Evolutionary conservation across 1,284 basidiomycete genomes (phyloP).

Genomic region (Leccinum pallidistipes): DNA sequence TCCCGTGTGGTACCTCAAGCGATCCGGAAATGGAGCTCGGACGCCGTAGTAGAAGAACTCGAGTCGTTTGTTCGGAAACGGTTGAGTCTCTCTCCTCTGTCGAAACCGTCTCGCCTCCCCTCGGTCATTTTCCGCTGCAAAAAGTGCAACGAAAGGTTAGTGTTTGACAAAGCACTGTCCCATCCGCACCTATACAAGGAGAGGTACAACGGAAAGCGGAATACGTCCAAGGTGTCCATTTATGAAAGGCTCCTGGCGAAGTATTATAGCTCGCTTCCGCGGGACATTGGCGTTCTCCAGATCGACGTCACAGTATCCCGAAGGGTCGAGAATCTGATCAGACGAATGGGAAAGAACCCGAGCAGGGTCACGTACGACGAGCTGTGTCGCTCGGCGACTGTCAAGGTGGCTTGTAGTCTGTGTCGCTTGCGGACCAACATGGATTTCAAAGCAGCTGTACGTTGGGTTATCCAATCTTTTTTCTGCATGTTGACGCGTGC

Average conservation of each 20-base stretch:
- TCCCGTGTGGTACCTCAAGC: not conserved
- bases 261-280: not conserved
- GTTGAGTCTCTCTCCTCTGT: constrained; percentile 1
- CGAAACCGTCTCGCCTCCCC: constrained; percentile 11
- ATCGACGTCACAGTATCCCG: constrained; percentile 10
- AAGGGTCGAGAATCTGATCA: constrained; percentile 16
- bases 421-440: constrained; percentile 10
- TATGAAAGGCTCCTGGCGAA: not conserved
- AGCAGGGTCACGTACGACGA: not conserved
- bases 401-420: constrained; percentile 13
- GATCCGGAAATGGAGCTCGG: constrained; percentile 13
- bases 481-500: not conserved
- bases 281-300: constrained; percentile 2
- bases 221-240: not conserved
- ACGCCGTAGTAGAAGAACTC: constrained; percentile 13
- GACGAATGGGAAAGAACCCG: constrained; percentile 13
- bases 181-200: constrained; percentile 12
- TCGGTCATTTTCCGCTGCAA: constrained; percentile 18
- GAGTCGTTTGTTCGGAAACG: constrained; percentile 4
- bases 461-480: not conserved
- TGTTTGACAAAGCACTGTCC: constrained; percentile 14
- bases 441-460: constrained; percentile 12
- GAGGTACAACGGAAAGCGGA: not conserved
- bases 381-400: constrained; percentile 6
- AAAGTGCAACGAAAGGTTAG: constrained; percentile 1